phyloP scores from a whole-genome alignment of 495 filamentous ascomycete genomes.

The Penicillium fimorum region DNA sequence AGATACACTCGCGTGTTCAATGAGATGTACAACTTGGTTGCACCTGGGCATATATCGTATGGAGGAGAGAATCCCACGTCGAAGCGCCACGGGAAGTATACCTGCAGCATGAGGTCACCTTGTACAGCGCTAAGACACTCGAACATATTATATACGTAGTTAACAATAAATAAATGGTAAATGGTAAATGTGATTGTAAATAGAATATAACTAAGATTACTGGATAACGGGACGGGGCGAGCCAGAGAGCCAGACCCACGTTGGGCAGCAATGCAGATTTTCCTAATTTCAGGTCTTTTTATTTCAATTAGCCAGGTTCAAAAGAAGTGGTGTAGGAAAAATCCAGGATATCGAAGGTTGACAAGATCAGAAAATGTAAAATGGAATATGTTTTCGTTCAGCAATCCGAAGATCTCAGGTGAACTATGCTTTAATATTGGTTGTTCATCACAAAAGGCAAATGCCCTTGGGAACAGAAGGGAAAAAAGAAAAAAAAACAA shows the following conservation, averaged over 20 bases:
- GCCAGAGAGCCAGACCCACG: slow-evolving; percentile 23
- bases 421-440: slow-evolving; percentile 51
- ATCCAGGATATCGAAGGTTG: slow-evolving; percentile 9
- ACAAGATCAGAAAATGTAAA: slow-evolving; percentile 44
- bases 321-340: slow-evolving; percentile 11
- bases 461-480: slow-evolving; percentile 7
- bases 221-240: slow-evolving; percentile 26
- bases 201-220: slow-evolving; percentile 1
- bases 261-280: slow-evolving; percentile 48
- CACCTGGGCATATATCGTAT: slow-evolving; percentile 3
- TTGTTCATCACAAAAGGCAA: slow-evolving; percentile 43
- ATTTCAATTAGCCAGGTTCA: slow-evolving; percentile 16
- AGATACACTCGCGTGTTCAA: slow-evolving; percentile 19
- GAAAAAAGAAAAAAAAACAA: slow-evolving; percentile 2
- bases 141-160: neutral
- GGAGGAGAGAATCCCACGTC: slow-evolving; percentile 27
- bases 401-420: slow-evolving; percentile 49
- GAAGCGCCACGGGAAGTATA: slow-evolving; percentile 13
- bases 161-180: slow-evolving; percentile 1
- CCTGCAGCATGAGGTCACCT: slow-evolving; percentile 5
- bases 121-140: neutral
- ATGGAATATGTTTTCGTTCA: slow-evolving; percentile 53
- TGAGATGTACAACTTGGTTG: neutral
- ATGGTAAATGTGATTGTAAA: slow-evolving; percentile 3
- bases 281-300: slow-evolving; percentile 4